Percentiles rank a stretch among this genome's conserved stretches.
Conservation (phyloP, 2,329 filamentous ascomycete genomes). For the Aspergillus caelatus region DNA sequence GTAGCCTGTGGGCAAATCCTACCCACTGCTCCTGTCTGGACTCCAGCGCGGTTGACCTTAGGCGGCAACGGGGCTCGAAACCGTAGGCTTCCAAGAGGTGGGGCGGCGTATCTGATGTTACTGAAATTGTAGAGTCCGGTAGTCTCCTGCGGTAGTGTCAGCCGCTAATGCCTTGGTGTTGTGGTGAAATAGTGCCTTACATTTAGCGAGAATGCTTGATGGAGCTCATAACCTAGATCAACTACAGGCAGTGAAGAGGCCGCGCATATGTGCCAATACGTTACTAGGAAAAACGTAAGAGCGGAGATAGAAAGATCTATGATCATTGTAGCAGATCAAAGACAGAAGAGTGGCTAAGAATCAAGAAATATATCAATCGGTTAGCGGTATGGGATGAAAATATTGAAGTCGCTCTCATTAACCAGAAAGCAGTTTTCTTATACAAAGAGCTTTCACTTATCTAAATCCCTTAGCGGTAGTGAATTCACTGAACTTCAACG, state of each 20-base stretch:
- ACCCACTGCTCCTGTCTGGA: constrained; percentile 50
- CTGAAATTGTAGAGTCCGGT: constrained; percentile 56
- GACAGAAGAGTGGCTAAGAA: background rate
- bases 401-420: background rate
- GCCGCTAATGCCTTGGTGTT: constrained; percentile 12
- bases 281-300: background rate
- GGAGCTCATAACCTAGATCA: constrained; percentile 58
- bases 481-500: background rate
- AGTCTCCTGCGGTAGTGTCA: constrained; percentile 29
- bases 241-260: constrained; percentile 30
- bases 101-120: constrained; percentile 60
- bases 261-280: background rate
- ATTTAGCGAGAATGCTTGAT: constrained; percentile 43
- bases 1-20: constrained; percentile 50
- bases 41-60: constrained; percentile 43
- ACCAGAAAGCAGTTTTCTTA: background rate
- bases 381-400: background rate
- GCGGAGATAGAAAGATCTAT: background rate
- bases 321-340: background rate
- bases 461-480: background rate
- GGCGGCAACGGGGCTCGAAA: constrained; percentile 53
- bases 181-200: constrained; percentile 11
- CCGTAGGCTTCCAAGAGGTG: constrained; percentile 54
- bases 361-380: background rate
- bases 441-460: background rate